Evolutionary conservation across 192 early-diverging fungal species (phyloP), one percentile per base, ranked within the genome.

Genomic region (Lobulomyces angularis): DNA sequence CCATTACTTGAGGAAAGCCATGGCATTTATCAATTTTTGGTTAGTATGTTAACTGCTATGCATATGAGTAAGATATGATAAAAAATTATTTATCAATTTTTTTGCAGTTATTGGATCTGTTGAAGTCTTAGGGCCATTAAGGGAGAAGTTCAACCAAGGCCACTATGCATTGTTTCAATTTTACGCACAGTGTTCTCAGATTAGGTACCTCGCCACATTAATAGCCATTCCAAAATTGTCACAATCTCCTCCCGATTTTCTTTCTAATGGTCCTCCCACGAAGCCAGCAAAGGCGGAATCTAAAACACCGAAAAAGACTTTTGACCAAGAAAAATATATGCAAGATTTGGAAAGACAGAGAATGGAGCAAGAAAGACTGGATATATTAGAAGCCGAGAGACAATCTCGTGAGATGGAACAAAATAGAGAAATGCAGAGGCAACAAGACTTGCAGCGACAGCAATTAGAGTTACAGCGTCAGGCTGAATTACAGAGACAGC

Each of bases 1-100:
- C 94, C 94, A n/a, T 65, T 97, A 37, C 86, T 97, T 2, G 90
- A 97, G 47, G 94, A 97, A 52, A 82, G 74, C 45, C 79, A 92
- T 48, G 87, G 80, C 9, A 92, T 97, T 41, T 97, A 97, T 63
- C 83, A 86, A 55, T 97, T 97, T 58, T 67, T 87, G 23, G 86
- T 86, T 17, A 84, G 71, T 56, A 97, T 97, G 94, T 63, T 97
- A 53, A 79, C 80, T 8, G 88, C 94, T 19, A 95, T 97, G 88
- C 86, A 97, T 58, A 59, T 72, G 53, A 75, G 83, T 84, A 70
- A 28, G 64, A 58, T 50, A 12, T 32, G 18, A 36, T 26, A 29
- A 41, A 19, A 39, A 3, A 17, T 16, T 11, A 5, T 1, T 22
- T 1, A 16, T n/a, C 24, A 34, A 35, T 24, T 36, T 35, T n/a